Evolutionary conservation across 2,329 filamentous ascomycete genomes (phyloP).

Genomic region (Delphinella strobiligena): DNA sequence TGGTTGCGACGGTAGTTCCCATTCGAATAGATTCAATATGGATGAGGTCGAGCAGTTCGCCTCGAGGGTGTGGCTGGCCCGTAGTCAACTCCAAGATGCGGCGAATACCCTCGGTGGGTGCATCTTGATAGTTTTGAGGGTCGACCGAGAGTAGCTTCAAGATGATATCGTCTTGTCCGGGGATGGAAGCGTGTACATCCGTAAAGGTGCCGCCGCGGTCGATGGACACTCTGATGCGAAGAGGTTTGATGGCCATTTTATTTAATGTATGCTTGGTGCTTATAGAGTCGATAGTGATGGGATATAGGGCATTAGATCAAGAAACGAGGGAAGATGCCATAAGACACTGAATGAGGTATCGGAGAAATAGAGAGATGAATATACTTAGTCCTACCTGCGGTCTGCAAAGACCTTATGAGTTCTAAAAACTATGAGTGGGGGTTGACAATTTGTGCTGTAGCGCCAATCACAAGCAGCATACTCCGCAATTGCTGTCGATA

Average conservation of each 20-base stretch:
- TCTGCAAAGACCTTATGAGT: neutral
- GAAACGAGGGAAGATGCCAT: no score
- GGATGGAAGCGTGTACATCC: constrained; percentile 6
- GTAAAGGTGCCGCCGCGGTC: constrained; percentile 9
- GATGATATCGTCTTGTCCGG: constrained; percentile 14
- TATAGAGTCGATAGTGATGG: no score
- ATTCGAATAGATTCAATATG: constrained; percentile 16
- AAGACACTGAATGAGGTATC: neutral
- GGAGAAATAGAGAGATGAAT: neutral
- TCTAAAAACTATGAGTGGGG: neutral
- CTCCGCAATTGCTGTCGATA: no score
- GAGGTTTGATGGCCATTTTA: constrained; percentile 6
- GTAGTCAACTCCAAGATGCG: constrained; percentile 14
- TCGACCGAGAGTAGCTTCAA: constrained; percentile 20
- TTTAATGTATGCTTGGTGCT: neutral
- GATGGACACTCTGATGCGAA: constrained; percentile 5
- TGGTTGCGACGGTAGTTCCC: constrained; percentile 22
- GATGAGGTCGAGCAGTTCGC: constrained; percentile 10
- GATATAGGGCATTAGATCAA: neutral
- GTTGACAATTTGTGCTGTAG: no score
- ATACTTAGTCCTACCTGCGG: neutral
- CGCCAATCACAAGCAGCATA: no score
- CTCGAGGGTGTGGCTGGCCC: constrained; percentile 12
- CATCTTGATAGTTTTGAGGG: constrained; percentile 19
- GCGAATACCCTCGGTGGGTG: constrained; percentile 20